Conservation (phyloP, 2,329 filamentous ascomycete species). For the Pseudopithomyces chartarum region DNA sequence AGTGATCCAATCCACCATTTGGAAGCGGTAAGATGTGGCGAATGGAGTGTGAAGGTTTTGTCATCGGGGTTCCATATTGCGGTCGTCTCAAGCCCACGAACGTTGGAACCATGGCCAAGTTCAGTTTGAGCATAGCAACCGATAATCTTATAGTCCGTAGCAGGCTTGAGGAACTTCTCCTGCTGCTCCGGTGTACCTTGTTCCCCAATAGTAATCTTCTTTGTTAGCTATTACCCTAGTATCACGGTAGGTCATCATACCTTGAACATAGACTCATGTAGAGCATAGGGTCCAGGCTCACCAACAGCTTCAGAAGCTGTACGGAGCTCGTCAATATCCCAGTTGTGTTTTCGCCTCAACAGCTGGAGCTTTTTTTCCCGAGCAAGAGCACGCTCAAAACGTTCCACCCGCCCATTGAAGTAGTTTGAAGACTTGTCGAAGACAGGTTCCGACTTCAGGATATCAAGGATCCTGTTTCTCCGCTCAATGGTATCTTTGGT, state of each 20-base stretch:
- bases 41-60: conserved; percentile 77
- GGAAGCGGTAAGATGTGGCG: conserved; percentile 72
- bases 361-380: conserved; percentile 72
- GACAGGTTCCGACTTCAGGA: conserved; percentile 70
- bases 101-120: conserved; percentile 78
- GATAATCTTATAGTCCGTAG: conserved; percentile 72
- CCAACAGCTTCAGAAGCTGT: conserved; percentile 71
- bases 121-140: conserved; percentile 84
- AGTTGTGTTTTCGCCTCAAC: conserved; percentile 68
- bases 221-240: conserved; percentile 11
- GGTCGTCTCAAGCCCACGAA: conserved; percentile 64
- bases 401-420: conserved; percentile 70
- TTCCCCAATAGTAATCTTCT: conserved; percentile 68
- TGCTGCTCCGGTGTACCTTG: conserved; percentile 77
- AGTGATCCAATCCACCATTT: conserved; percentile 89
- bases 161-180: conserved; percentile 71
- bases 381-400: conserved; percentile 71
- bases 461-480: conserved; percentile 64
- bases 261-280: conserved; percentile 74
- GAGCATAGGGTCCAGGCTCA: conserved; percentile 74
- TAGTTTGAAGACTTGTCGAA: conserved; percentile 83
- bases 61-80: conserved; percentile 75
- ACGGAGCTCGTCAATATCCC: conserved; percentile 67
- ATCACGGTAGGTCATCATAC: conserved; percentile 42
- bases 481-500: conserved; percentile 67